Evolutionary conservation across 371 early-diverging fungal species (phyloP).

Genomic region (Syncephalastrum monosporum): DNA sequence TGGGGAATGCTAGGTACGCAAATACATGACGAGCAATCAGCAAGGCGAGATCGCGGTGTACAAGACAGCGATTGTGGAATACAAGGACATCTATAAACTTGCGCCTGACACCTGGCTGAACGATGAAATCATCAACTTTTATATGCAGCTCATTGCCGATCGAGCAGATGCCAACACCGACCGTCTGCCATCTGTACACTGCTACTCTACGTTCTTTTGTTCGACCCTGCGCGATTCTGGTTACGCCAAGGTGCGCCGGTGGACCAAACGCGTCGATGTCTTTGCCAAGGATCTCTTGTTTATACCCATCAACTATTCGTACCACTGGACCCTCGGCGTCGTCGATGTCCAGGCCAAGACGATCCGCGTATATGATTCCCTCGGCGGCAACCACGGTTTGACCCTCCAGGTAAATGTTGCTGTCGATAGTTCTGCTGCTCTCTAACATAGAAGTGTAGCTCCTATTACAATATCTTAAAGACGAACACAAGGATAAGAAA

Average conservation of each 20-base stretch:
- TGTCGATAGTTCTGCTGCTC: neutral
- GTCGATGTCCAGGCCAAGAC: constrained; percentile 72
- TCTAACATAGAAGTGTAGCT: constrained; percentile 21
- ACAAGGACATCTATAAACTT: constrained; percentile 71
- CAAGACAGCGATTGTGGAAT: constrained; percentile 57
- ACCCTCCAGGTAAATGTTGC: constrained; percentile 40
- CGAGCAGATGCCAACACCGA: constrained; percentile 47
- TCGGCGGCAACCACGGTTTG: constrained; percentile 61
- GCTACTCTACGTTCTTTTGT: constrained; percentile 91
- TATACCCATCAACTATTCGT: constrained; percentile 85
- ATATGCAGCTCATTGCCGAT: constrained; percentile 72
- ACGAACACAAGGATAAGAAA: constrained; percentile 77
- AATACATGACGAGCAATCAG: constrained; percentile 30
- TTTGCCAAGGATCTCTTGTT: constrained; percentile 80
- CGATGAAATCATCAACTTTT: constrained; percentile 93
- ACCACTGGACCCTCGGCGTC: constrained; percentile 88
- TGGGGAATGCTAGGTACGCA: constrained; percentile 22
- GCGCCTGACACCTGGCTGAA: constrained; percentile 85
- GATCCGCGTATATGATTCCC: constrained; percentile 85
- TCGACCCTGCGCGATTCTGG: constrained; percentile 68
- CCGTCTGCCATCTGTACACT: constrained; percentile 63
- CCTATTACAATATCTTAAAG: constrained; percentile 64
- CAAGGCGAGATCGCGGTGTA: constrained; percentile 47
- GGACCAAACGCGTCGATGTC: constrained; percentile 84
- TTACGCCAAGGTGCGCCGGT: constrained; percentile 74